Percentiles rank a stretch among this genome's conserved stretches.
phyloP scores from a whole-genome alignment of 352 stramenopile species.

The Globisporangium spiculum region DNA sequence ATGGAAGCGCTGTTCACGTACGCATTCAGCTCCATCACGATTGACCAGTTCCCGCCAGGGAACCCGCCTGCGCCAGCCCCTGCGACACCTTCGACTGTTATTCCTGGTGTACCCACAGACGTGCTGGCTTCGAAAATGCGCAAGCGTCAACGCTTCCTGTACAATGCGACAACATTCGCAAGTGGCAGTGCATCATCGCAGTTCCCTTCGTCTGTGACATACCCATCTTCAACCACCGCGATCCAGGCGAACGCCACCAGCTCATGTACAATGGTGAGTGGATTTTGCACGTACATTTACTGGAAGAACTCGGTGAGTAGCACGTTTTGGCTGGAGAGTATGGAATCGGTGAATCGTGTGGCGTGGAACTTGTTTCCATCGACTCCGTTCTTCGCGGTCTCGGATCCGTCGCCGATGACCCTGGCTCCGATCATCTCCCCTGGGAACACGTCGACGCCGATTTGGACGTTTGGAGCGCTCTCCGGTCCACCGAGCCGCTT shows the following conservation, averaged over 20 bases:
- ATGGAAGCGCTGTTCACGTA: conserved; percentile 31
- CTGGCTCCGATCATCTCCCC: conserved; percentile 26
- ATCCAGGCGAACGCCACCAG: conserved; percentile 12
- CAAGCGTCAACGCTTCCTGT: conserved; percentile 45
- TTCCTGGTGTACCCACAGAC: conserved; percentile 32
- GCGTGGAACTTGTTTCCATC: conserved; percentile 43
- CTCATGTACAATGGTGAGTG: conserved; percentile 16
- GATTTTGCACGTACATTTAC: conserved; percentile 9
- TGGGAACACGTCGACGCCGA: conserved; percentile 28
- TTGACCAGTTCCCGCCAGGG: conserved; percentile 36
- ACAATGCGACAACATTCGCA: conserved; percentile 25
- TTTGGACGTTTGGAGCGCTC: conserved; percentile 39
- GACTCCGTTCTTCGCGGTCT: conserved; percentile 25
- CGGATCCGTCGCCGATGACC: conserved; percentile 18
- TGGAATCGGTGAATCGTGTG: conserved; percentile 40
- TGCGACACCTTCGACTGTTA: conserved; percentile 13
- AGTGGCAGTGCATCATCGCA: conserved; percentile 11
- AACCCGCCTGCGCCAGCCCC: conserved; percentile 31
- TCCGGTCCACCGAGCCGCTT: conserved; percentile 20
- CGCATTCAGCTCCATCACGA: conserved; percentile 42
- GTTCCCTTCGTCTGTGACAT: conserved; percentile 24
- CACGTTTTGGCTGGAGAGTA: conserved; percentile 52
- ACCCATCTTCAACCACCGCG: conserved; percentile 20
- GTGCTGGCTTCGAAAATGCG: conserved; percentile 30
- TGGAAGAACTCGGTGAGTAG: conserved; percentile 17